A percentile compares a stretch with the other conserved stretches of the same genome.
Evolutionary conservation across 1,139 yeast species (phyloP).

Genomic region (Pichia sp.): DNA sequence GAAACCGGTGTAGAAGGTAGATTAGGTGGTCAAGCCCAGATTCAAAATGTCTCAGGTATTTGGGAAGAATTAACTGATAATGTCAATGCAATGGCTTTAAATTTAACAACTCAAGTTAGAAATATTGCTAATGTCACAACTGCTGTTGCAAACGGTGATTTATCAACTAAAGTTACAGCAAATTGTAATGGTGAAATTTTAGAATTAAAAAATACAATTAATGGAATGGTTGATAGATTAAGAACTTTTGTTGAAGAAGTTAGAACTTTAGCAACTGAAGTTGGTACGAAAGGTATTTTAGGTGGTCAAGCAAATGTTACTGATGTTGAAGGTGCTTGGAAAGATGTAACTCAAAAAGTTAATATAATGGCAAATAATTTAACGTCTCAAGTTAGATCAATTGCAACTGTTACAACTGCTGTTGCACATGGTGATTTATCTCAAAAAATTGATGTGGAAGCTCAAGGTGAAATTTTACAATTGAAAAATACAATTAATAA

Average conservation of each 20-base stretch:
- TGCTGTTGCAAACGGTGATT: conserved; percentile 87
- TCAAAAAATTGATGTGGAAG: conserved; percentile 83
- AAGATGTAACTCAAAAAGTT: conserved; percentile 83
- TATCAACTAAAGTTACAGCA: conserved; percentile 80
- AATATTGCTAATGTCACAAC: conserved; percentile 88
- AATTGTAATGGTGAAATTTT: conserved; percentile 85
- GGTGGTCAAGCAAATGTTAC: conserved; percentile 92
- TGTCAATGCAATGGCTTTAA: conserved; percentile 86
- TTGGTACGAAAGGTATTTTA: conserved; percentile 82
- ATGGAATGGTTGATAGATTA: conserved; percentile 83
- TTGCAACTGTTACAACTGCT: conserved; percentile 87
- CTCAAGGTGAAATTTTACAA: conserved; percentile 80
- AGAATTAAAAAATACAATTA: conserved; percentile 74
- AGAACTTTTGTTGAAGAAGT: conserved; percentile 88
- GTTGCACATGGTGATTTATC: conserved; percentile 89
- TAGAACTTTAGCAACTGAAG: conserved; percentile 79
- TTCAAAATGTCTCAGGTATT: conserved; percentile 79
- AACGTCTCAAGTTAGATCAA: conserved; percentile 83
- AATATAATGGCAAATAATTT: conserved; percentile 86
- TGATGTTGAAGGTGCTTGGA: conserved; percentile 93
- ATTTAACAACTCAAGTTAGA: conserved; percentile 81
- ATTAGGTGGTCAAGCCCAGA: conserved; percentile 82
- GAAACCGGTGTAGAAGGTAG: conserved; percentile 89
- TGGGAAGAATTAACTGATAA: conserved; percentile 88
- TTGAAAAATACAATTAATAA: conserved; percentile 76